Base-by-base conservation (phyloP, 192 early-diverging fungal species). In the Backusella macrospora region DNA sequence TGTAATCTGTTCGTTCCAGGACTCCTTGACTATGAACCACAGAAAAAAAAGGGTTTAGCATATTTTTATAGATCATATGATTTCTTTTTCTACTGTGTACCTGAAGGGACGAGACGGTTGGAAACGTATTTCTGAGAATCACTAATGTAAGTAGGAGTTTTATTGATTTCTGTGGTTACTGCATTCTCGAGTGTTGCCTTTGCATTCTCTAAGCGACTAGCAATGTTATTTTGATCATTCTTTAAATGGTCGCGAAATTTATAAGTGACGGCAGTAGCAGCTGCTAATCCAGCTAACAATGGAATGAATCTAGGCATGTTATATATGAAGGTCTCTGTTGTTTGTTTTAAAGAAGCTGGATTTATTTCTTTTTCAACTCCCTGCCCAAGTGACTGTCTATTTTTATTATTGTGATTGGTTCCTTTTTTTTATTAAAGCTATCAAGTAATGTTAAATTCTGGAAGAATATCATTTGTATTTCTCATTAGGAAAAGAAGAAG, bases 251-350 rank as follows among this genome's bases (percentile, higher is more conserved):
- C 44, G 18, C 43, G 45, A 14, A 68, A 45, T 45, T 68, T 47
- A 34, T 68, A 68, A 9, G 43, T 68, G 29, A 68, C 67, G 6
- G 44, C 67, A 46, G 43, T 47, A 16, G 67, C 67, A 44, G 44
- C 38, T 23, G 45, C 42, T 68, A 68, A 68, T 34, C 67, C 67
- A 26, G 39, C 42, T 47, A 68, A 68, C 44, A 68, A 68, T 43
- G 67, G 67, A 46, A 68, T 15, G 26, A 68, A 10, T 68, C 67
- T 45, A 47, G 67, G 67, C 67, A 68, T 68, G 6, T 68, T 21
- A 23, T 59, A 59, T 26, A 59, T 59, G 52, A 59, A 12, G 52
- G 21, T 49, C 18, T 49, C 48, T 49, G 48, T 49, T 59, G 52
- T 55, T 55, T 18, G 10, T 59, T 26, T 4, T 23, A 59, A 55